Base-by-base conservation (phyloP, 768 basidiomycete species). In the Mycena polygramma region DNA sequence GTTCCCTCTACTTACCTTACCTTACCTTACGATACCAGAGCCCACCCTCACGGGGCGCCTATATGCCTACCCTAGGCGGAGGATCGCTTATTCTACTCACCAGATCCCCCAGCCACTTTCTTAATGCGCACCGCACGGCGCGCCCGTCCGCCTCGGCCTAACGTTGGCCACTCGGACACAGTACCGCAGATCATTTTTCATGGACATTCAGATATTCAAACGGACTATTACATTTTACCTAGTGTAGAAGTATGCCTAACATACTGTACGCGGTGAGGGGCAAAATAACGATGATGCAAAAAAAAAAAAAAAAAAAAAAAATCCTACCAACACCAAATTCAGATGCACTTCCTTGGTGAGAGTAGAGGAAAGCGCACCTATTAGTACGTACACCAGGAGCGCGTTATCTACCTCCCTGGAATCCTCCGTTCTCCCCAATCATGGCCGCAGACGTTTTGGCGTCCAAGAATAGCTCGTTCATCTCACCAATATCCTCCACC, bases 381-480 rank as follows among this genome's bases (percentile, higher is more conserved):
- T 67, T 61, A 60, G 55, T 41, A 58, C 36, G 55, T 67, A 67
- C 58, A 58, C 63, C 13, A 15, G 9, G 53, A 39, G 20, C n/a
- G 4, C 36, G n/a, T 55, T 69, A 73, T 43, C 72, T 72, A n/a
- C 76, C 79, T 7, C 78, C 77, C 69, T 75, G 75, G 69, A 80
- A 81, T 7, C 81, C 83, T 30, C 81, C 82, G 45, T 80, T 77
- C 43, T 71, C 67, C 54, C 82, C 85, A 72, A 90, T 89, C 70
- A 87, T 83, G 26, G 79, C 77, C n/a, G 91, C 91, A 65, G 87
- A 88, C 0, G 93, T 91, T 78, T 96, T 97, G 22, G 97, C 96
- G 79, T 99, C 97, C 75, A 98, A 84, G 86, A 99, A 99, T 39
- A 99, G 84, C 77, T 95, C 94, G 72, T 92, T 92, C 92, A 98